A percentile compares a stretch with the other conserved stretches of the same genome.
Evolutionary conservation across 139 green algal genomes (phyloP).

Genomic region (Chlorella sp.): DNA sequence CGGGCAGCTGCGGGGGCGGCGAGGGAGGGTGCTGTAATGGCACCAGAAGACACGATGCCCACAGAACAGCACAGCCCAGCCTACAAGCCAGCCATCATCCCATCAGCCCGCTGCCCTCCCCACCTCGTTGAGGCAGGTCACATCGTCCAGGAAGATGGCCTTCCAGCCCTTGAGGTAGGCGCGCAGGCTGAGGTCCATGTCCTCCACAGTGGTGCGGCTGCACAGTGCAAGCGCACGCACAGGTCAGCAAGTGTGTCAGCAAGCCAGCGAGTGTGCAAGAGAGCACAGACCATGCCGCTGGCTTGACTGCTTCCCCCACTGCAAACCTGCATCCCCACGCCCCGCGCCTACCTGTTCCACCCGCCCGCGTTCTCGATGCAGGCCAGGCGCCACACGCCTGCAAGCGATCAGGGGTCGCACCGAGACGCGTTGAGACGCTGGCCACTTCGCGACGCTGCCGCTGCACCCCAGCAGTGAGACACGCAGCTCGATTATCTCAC

Average conservation of each 20-base stretch:
- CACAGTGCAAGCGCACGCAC: no score
- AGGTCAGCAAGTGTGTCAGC: no score
- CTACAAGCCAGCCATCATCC: not conserved
- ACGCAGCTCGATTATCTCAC: no score
- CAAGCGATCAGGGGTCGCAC: not conserved
- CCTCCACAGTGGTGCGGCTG: slow-evolving; percentile 91
- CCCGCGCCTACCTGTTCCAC: slow-evolving; percentile 69
- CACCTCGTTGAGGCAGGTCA: slow-evolving; percentile 84
- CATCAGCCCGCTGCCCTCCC: not conserved
- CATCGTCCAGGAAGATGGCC: slow-evolving; percentile 84
- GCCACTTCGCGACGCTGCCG: no score
- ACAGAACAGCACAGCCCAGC: not conserved
- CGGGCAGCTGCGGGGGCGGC: slow-evolving; percentile 81
- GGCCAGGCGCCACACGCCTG: slow-evolving; percentile 65
- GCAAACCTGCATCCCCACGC: no score
- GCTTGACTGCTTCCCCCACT: no score
- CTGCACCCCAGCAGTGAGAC: no score
- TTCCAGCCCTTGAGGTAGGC: slow-evolving; percentile 87
- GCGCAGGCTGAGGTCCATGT: slow-evolving; percentile 89
- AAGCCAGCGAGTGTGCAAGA: no score
- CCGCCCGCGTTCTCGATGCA: slow-evolving; percentile 90
- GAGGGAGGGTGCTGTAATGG: not conserved
- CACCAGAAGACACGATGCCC: not conserved
- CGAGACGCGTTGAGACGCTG: no score
- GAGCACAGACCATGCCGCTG: no score